Evolutionary conservation across 2,329 filamentous ascomycete genomes (phyloP).

Genomic region (Xylaria sp.): DNA sequence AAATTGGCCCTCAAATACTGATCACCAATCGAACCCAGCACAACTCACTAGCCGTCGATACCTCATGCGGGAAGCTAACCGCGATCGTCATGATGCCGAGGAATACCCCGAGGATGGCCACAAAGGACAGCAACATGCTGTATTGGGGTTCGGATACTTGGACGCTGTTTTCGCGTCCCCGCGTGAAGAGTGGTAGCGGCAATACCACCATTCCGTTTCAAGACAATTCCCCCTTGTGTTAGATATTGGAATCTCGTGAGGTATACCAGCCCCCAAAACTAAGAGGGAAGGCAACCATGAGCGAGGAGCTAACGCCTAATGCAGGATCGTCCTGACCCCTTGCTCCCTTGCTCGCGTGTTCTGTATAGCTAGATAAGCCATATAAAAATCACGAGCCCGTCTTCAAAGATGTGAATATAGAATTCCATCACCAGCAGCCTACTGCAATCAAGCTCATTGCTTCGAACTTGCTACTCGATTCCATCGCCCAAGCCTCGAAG

Average conservation of each 20-base stretch:
- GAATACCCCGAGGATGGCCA: conserved; percentile 16
- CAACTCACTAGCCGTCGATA: neutral
- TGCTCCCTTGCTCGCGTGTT: conserved; percentile 1
- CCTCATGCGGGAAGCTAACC: conserved; percentile 8
- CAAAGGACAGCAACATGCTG: neutral
- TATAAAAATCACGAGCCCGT: conserved; percentile 24
- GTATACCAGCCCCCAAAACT: neutral
- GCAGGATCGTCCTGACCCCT: conserved; percentile 7
- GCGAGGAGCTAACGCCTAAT: neutral
- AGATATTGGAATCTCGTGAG: conserved; percentile 21
- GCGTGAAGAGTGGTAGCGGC: neutral
- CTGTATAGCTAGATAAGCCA: neutral
- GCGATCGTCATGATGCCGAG: conserved; percentile 12
- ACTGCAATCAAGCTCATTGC: neutral
- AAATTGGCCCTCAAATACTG: conserved; percentile 13
- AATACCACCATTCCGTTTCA: conserved; percentile 24
- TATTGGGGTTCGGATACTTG: neutral
- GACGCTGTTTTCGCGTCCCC: neutral
- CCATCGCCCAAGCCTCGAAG: neutral
- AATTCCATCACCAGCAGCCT: neutral
- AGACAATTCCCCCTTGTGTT: conserved; percentile 20
- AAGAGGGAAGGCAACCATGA: neutral
- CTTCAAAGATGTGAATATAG: conserved; percentile 3
- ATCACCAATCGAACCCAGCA: conserved; percentile 1
- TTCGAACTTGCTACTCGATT: neutral